These are phyloP conservation scores for Porphyrellus cyaneotinctus DNA, from an alignment of 768 basidiomycete genomes.

Conservation along the genomic window DNA sequence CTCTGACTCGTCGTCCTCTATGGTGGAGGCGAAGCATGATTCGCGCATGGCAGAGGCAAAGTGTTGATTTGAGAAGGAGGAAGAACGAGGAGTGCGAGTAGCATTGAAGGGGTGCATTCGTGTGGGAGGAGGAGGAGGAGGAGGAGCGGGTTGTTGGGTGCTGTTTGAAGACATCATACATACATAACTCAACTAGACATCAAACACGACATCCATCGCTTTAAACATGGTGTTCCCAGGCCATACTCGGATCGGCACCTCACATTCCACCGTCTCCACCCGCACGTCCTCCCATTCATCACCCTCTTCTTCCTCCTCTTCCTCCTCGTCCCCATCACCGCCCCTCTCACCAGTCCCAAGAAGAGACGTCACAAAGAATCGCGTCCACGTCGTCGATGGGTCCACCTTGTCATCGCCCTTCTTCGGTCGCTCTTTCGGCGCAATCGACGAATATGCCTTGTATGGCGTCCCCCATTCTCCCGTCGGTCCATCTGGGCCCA, in stretches of 20 bases:
- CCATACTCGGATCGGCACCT: slow-evolving; percentile 85
- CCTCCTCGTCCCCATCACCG: slow-evolving; percentile 50
- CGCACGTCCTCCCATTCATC: slow-evolving; percentile 62
- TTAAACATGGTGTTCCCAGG: slow-evolving; percentile 87
- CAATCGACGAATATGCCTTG: slow-evolving; percentile 52
- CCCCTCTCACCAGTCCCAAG: slow-evolving; percentile 42
- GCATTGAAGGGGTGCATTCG: slow-evolving; percentile 42
- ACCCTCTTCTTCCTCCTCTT: slow-evolving; percentile 39
- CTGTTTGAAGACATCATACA: too few species aligned
- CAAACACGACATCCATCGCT: slow-evolving; percentile 73
- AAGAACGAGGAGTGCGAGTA: slow-evolving; percentile 31
- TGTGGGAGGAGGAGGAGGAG: slow-evolving; percentile 23
- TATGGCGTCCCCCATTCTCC: slow-evolving; percentile 75
- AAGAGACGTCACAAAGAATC: slow-evolving; percentile 39
- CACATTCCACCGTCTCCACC: slow-evolving; percentile 90
- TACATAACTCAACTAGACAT: too few species aligned
- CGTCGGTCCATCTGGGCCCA: slow-evolving; percentile 53
- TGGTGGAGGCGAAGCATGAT: slow-evolving; percentile 65
- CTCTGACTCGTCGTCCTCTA: slow-evolving; percentile 80
- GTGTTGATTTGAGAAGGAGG: slow-evolving; percentile 69
- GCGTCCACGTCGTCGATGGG: slow-evolving; percentile 31
- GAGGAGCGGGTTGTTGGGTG: not conserved
- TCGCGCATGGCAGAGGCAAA: slow-evolving; percentile 68
- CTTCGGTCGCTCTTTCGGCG: slow-evolving; percentile 51
- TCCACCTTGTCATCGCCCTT: not conserved